A percentile compares a stretch with the other conserved stretches of the same genome.
Conservation (phyloP, 1,284 basidiomycete species). For the Microbotryum lychnidis-dioicae region DNA sequence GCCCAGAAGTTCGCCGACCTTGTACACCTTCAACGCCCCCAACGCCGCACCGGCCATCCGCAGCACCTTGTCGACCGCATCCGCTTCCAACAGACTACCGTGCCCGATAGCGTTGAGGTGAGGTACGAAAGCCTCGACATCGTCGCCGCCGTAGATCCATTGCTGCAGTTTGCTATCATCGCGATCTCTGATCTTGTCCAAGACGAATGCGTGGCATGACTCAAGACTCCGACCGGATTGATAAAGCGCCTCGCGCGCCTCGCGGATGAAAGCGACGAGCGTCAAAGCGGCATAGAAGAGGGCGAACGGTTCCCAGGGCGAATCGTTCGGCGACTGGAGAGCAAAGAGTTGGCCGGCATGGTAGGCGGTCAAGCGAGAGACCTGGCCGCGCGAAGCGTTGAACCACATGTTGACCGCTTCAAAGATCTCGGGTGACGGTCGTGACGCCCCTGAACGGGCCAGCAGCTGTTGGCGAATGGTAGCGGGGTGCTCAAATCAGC, state of each 20-base stretch:
- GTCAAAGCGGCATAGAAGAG: slow-evolving; percentile 26
- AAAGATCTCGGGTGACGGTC: not conserved
- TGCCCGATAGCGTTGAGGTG: not conserved
- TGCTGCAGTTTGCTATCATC: slow-evolving; percentile 3
- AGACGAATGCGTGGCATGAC: not conserved
- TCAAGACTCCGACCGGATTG: not conserved
- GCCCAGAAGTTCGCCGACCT: slow-evolving; percentile 24
- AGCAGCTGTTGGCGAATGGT: slow-evolving; percentile 9
- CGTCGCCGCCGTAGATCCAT: slow-evolving; percentile 10
- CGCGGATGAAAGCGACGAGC: slow-evolving; percentile 17
- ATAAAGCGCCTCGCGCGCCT: not conserved
- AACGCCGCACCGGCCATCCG: slow-evolving; percentile 2
- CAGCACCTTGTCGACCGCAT: slow-evolving; percentile 11
- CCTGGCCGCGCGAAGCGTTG: slow-evolving; percentile 5
- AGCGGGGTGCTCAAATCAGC: not conserved
- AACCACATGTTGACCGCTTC: slow-evolving; percentile 17
- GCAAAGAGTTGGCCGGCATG: slow-evolving; percentile 28
- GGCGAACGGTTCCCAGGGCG: slow-evolving; percentile 27
- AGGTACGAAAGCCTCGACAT: not conserved
- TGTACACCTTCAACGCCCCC: slow-evolving; percentile 18
- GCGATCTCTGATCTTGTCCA: slow-evolving; percentile 22
- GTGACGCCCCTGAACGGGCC: slow-evolving; percentile 10
- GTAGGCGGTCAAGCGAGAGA: slow-evolving; percentile 20
- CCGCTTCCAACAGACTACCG: slow-evolving; percentile 1
- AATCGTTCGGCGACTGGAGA: slow-evolving; percentile 10